Conservation (phyloP, 208 protist genomes). For the Acanthamoeba triangularis region DNA sequence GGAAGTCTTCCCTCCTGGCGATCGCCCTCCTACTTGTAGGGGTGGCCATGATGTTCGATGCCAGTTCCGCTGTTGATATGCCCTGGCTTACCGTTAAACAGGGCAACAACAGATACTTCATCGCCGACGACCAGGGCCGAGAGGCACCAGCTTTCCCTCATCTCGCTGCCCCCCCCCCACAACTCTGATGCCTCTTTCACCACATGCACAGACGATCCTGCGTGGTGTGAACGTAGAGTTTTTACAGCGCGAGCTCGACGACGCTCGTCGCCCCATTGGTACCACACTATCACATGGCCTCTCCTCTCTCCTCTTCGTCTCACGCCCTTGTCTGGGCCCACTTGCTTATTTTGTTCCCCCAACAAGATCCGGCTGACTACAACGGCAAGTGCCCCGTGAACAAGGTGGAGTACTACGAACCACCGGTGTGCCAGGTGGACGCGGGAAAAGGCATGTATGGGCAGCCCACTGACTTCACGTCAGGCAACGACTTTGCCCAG, state of each 20-base stretch:
- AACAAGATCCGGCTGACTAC: not conserved
- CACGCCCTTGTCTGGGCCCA: not conserved
- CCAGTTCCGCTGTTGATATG: not conserved
- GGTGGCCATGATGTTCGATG: too few relatives aligned
- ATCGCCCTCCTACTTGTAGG: too few relatives aligned
- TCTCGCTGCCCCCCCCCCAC: not conserved
- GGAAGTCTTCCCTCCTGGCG: too few relatives aligned
- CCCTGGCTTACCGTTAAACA: not conserved
- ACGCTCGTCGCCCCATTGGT: not conserved
- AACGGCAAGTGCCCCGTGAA: slow-evolving; percentile 13
- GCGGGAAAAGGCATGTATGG: not conserved
- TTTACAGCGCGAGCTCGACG: not conserved
- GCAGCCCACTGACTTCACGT: not conserved
- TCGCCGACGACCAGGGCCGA: not conserved
- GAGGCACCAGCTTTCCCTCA: not conserved
- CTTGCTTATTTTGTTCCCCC: not conserved
- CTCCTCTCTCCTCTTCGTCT: not conserved
- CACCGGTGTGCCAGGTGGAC: slow-evolving; percentile 25
- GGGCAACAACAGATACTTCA: not conserved
- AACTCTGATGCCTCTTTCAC: not conserved
- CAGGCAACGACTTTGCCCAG: slow-evolving; percentile 2
- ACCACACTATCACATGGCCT: not conserved
- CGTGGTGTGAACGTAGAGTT: not conserved
- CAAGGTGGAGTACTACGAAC: not conserved
- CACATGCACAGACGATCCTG: not conserved